These are phyloP conservation scores for Gymnopus androsaceus DNA, from an alignment of 1,284 basidiomycete genomes.

Conservation along the genomic window DNA sequence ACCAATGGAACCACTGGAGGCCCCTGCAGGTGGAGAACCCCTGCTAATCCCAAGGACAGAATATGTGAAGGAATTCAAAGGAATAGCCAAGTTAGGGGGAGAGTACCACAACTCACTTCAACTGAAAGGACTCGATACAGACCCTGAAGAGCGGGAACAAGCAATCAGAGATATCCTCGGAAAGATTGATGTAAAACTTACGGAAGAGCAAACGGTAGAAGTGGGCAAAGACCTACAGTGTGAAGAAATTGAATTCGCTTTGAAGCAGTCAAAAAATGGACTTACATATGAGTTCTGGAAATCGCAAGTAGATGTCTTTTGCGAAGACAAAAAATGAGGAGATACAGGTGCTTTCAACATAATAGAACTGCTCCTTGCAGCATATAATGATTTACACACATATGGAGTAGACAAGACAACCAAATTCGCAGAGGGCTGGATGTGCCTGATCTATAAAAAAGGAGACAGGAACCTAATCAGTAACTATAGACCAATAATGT, in stretches of 20 bases:
- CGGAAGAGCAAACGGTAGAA: background rate
- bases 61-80: background rate
- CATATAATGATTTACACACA: constrained; percentile 21
- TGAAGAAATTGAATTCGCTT: background rate
- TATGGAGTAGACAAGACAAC: constrained; percentile 8
- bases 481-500: constrained; percentile 23
- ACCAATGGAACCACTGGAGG: no score
- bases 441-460: constrained; percentile 29
- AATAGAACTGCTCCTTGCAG: constrained; percentile 7
- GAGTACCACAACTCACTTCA: constrained; percentile 22
- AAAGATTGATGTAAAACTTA: constrained; percentile 15
- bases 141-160: background rate
- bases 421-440: constrained; percentile 21
- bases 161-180: constrained; percentile 1
- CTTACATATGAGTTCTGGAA: constrained; percentile 23
- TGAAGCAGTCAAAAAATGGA: constrained; percentile 13
- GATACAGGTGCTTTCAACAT: constrained; percentile 10
- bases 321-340: constrained; percentile 1
- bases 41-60: background rate
- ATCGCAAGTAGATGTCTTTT: background rate
- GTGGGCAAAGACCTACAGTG: no score
- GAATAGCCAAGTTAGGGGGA: constrained; percentile 20
- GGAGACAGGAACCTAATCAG: constrained; percentile 19
- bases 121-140: background rate
- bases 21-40: background rate